Base-by-base conservation (phyloP, 2,329 filamentous ascomycete species). In the Colletotrichum trifolii region DNA sequence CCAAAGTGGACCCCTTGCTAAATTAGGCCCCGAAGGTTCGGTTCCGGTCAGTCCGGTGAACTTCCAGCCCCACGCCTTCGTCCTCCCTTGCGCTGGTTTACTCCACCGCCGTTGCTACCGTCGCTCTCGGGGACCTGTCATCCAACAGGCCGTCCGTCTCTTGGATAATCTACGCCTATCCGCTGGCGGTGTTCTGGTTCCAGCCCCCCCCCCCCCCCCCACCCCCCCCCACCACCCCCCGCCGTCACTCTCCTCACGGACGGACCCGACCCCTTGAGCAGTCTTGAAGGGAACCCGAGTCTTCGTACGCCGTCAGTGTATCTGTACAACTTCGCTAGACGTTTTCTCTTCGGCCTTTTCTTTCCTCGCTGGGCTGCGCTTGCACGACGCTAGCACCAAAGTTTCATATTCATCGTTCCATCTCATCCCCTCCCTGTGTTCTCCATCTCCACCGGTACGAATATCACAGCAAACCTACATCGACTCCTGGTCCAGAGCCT, bases 331-430 rank as follows among this genome's bases (percentile, higher is more conserved):
- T 40, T 25, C 45, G 15, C 45, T 47, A 36, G 36, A 58, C 62
- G 58, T 65, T 65, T 50, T 65, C 63, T 65, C 63, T 56, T 36
- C 33, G 63, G 35, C 47, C 63, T 38, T 9, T 49, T 65, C 58
- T 65, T 65, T 56, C 52, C 61, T 64, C 61, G 15, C 52, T 60
- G 45, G 62, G 35, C 61, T 40, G 43, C 34, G 50, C 56, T 50
- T 46, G 39, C 45, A 49, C 62, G 25, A 35, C 63, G 46, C 58
- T 55, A 60, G 34, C 46, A 43, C 13, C 43, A 15, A 17, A 17
- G 43, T 46, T n/a, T 13, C 38, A 25, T 25, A 25, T 25, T 25
- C 25, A 25, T 25, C 25, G 25, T 25, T 25, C 25, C 25, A 25
- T 25, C 25, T 25, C 4, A 25, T 25, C 25, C 25, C 25, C 53